Conservation (phyloP, 371 early-diverging fungal species). For the Zychaea mexicana region DNA sequence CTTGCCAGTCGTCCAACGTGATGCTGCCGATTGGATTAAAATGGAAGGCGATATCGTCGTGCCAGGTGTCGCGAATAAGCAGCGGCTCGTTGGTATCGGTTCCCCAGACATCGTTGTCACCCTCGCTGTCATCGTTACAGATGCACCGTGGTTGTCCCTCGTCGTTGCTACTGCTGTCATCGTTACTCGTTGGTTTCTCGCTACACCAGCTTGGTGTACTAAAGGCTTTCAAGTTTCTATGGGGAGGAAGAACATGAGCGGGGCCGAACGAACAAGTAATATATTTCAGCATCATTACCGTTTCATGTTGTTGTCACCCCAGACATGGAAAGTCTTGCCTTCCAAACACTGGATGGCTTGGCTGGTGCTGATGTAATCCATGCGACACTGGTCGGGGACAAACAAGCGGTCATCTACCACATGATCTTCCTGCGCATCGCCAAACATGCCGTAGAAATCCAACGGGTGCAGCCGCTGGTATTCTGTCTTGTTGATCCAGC, state of each 20-base stretch:
- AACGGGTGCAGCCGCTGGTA: conserved; percentile 1
- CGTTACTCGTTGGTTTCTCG: conserved; percentile 7
- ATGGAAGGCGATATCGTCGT: conserved; percentile 15
- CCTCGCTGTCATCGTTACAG: conserved; percentile 22
- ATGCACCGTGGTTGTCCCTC: conserved; percentile 10
- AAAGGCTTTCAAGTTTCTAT: conserved; percentile 3
- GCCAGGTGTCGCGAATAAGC: conserved; percentile 9
- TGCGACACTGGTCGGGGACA: conserved; percentile 19
- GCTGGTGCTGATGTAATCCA: conserved; percentile 10
- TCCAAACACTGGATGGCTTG: conserved; percentile 19
- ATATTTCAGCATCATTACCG: too few relatives aligned
- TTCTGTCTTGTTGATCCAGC: conserved; percentile 22
- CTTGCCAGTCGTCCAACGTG: conserved; percentile 18
- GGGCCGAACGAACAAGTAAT: too few relatives aligned
- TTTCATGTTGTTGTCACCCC: conserved; percentile 34
- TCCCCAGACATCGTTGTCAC: conserved; percentile 12
- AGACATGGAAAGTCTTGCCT: conserved; percentile 30
- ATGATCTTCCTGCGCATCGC: conserved; percentile 12
- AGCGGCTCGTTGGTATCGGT: conserved; percentile 9
- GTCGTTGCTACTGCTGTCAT: conserved; percentile 8
- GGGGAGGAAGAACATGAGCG: neutral
- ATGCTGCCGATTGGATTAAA: conserved; percentile 25
- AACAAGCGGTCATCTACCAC: conserved; percentile 10
- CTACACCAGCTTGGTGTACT: neutral
- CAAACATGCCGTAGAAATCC: conserved; percentile 12